Evolutionary conservation across 495 filamentous ascomycete genomes (phyloP).

Genomic region (Entonaema liquescens): DNA sequence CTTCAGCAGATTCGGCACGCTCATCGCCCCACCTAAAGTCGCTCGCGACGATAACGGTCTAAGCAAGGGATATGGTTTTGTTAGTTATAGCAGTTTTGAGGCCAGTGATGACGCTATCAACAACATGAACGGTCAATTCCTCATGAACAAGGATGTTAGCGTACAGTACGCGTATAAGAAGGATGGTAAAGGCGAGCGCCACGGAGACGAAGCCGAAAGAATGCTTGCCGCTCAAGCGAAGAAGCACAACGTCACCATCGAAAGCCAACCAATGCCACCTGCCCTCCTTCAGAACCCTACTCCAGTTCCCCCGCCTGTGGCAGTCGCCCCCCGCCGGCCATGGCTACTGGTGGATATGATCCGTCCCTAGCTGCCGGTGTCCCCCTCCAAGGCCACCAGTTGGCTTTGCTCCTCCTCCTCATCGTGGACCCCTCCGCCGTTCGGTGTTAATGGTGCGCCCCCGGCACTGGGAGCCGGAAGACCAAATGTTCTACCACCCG

Average conservation of each 20-base stretch:
- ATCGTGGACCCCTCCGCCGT: constrained; percentile 56
- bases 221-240: constrained; percentile 92
- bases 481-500: constrained; percentile 58
- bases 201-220: constrained; percentile 93
- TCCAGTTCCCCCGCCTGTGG: constrained; percentile 43
- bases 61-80: constrained; percentile 96
- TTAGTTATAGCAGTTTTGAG: constrained; percentile 94
- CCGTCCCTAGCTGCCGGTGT: constrained; percentile 39
- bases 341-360: constrained; percentile 45
- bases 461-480: constrained; percentile 44
- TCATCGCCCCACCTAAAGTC: constrained; percentile 88
- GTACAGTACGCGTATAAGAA: constrained; percentile 99
- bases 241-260: constrained; percentile 87
- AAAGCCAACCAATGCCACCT: constrained; percentile 68
- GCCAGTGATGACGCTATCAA: constrained; percentile 89
- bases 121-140: constrained; percentile 95
- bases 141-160: constrained; percentile 94
- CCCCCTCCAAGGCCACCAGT: constrained; percentile 41
- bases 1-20: constrained; percentile 89
- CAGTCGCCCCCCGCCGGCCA: constrained; percentile 40
- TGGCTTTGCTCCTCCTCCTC: constrained; percentile 49
- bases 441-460: constrained; percentile 42
- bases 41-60: constrained; percentile 91
- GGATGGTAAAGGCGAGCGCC: constrained; percentile 95
- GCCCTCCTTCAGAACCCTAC: constrained; percentile 56